phyloP scores from a whole-genome alignment of 371 early-diverging fungal genomes.

The Mucor racemosus region DNA sequence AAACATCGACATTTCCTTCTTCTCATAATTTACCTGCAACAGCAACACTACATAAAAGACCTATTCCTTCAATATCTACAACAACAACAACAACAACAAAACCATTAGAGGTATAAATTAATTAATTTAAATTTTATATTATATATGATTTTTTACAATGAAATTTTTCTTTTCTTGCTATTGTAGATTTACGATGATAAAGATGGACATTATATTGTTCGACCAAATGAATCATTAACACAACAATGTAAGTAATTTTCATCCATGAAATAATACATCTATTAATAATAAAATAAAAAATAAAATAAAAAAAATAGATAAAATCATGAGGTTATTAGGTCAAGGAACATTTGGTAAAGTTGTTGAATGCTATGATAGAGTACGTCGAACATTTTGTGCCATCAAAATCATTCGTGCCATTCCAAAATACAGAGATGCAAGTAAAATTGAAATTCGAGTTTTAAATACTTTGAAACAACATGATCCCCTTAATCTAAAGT shows the following conservation, averaged over 20 bases:
- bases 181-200: slow-evolving; percentile 72
- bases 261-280: slow-evolving; percentile 5
- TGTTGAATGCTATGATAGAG: slow-evolving; percentile 81
- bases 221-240: slow-evolving; percentile 73
- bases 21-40: neutral
- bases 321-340: slow-evolving; percentile 82
- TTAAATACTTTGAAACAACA: slow-evolving; percentile 74
- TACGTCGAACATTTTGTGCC: slow-evolving; percentile 56
- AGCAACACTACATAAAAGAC: neutral
- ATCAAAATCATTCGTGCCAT: slow-evolving; percentile 93
- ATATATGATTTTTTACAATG: neutral
- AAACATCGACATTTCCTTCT: too few relatives aligned
- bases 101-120: slow-evolving; percentile 7
- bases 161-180: slow-evolving; percentile 9
- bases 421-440: slow-evolving; percentile 94
- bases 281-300: neutral
- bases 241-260: slow-evolving; percentile 61
- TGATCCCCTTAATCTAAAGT: slow-evolving; percentile 75
- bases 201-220: slow-evolving; percentile 90
- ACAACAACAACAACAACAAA: neutral
- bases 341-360: slow-evolving; percentile 98
- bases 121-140: neutral
- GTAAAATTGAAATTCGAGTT: slow-evolving; percentile 87
- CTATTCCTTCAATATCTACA: neutral
- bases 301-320: slow-evolving; percentile 51